A percentile compares a stretch with the other conserved stretches of the same genome.
Conservation (phyloP, 345 rosid species). For the Conringia planisiliqua region DNA sequence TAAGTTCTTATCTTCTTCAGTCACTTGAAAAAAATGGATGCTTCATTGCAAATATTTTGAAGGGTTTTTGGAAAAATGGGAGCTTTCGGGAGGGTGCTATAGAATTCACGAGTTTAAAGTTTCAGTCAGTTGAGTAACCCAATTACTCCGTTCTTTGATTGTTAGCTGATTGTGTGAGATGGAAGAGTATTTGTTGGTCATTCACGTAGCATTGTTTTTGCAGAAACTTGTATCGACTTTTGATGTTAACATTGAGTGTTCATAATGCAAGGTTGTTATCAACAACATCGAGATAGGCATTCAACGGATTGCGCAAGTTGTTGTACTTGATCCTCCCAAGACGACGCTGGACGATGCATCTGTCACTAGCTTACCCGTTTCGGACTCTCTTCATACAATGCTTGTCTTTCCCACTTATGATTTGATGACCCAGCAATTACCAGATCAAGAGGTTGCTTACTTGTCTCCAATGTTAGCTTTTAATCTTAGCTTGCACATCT, state of each 20-base stretch:
- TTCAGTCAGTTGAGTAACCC: not conserved
- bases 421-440: conserved; percentile 38
- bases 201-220: not conserved
- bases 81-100: not conserved
- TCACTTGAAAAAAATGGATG: not conserved
- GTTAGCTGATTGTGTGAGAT: no score
- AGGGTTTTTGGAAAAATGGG: not conserved
- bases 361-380: conserved; percentile 7
- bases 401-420: conserved; percentile 55
- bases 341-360: conserved; percentile 6
- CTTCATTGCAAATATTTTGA: not conserved
- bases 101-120: not conserved
- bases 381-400: conserved; percentile 41
- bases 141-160: not conserved
- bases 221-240: not conserved
- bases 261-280: conserved; percentile 48
- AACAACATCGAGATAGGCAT: conserved; percentile 50
- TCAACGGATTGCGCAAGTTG: conserved; percentile 60
- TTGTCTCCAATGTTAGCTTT: conserved; percentile 82
- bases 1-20: conserved; percentile 29
- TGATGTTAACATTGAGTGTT: not conserved
- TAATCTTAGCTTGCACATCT: conserved; percentile 71
- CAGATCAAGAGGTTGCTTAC: conserved; percentile 60
- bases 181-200: no score
- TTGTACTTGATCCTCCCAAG: conserved; percentile 79